These are phyloP conservation scores for Ogataea pini DNA, from an alignment of 805 yeast genomes.

Conservation along the genomic window DNA sequence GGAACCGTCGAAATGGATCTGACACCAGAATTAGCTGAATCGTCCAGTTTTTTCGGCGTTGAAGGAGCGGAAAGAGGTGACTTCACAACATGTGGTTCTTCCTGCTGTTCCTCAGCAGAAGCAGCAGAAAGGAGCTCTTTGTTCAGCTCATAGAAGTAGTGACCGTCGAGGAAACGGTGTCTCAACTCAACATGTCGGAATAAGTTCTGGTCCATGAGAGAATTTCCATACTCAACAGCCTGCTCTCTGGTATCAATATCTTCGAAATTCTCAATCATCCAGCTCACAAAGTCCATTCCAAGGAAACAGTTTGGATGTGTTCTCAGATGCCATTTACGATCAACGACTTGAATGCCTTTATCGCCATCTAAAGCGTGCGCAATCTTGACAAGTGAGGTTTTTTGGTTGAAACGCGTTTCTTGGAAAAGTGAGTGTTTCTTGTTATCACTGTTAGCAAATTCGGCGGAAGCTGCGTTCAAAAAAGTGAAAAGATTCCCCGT, in stretches of 20 bases:
- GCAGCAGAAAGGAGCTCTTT: conserved; percentile 50
- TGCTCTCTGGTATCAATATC: conserved; percentile 83
- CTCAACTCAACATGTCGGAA: conserved; percentile 81
- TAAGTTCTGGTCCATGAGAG: conserved; percentile 67
- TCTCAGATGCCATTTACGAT: conserved; percentile 90
- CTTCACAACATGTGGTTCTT: conserved; percentile 6
- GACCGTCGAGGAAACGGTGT: conserved; percentile 88
- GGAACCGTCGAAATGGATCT: conserved; percentile 20
- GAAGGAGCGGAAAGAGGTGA: conserved; percentile 16
- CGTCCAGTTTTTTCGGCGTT: conserved; percentile 18
- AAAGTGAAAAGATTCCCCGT: conserved; percentile 80
- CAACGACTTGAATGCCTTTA: conserved; percentile 66
- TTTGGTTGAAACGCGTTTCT: conserved; percentile 44
- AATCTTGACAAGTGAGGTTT: conserved; percentile 51
- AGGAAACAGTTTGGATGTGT: conserved; percentile 74
- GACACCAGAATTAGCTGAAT: conserved; percentile 4
- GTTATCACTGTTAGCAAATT: conserved; percentile 23
- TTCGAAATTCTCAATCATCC: conserved; percentile 77
- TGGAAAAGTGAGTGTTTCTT: conserved; percentile 24
- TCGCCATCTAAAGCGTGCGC: conserved; percentile 68
- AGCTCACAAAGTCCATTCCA: conserved; percentile 82
- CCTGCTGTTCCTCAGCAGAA: conserved; percentile 15
- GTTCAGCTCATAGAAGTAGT: conserved; percentile 78
- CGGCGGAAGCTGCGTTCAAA: conserved; percentile 41
- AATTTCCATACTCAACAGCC: conserved; percentile 79